Conservation (phyloP, 2,329 filamentous ascomycete species). For the Fusarium armeniacum region DNA sequence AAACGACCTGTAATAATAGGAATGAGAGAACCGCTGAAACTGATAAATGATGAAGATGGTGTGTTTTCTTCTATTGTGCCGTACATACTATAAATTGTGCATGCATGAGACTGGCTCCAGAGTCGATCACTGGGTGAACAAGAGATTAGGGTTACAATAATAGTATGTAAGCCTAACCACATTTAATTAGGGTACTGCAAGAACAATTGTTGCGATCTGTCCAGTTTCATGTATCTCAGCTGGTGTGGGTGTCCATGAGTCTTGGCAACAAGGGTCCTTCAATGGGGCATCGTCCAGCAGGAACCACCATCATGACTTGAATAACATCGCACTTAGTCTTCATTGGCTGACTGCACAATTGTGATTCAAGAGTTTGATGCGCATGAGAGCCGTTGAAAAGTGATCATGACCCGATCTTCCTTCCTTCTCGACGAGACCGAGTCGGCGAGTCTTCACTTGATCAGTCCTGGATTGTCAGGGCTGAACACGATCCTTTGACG, state of each 20-base stretch:
- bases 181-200: not conserved
- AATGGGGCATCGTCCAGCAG: conserved; percentile 10
- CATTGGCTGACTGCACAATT: conserved; percentile 31
- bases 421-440: conserved; percentile 3
- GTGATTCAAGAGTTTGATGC: conserved; percentile 29
- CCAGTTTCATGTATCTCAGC: conserved; percentile 9
- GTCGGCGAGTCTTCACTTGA: conserved; percentile 7
- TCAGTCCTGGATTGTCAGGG: conserved; percentile 42
- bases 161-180: not conserved
- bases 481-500: conserved; percentile 24
- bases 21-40: not conserved
- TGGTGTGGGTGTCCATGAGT: conserved; percentile 39
- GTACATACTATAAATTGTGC: conserved; percentile 8
- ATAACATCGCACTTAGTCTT: not conserved
- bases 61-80: conserved; percentile 7
- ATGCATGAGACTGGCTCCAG: conserved; percentile 19
- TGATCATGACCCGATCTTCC: conserved; percentile 7
- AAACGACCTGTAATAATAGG: not conserved
- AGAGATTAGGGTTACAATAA: conserved; percentile 12
- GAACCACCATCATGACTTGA: conserved; percentile 19
- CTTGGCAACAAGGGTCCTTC: conserved; percentile 36
- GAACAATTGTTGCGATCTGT: conserved; percentile 19
- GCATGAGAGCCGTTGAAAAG: conserved; percentile 5
- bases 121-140: conserved; percentile 18
- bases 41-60: conserved; percentile 27